phyloP scores from a whole-genome alignment of 2,329 filamentous ascomycete genomes.

The Diaporthe eres region DNA sequence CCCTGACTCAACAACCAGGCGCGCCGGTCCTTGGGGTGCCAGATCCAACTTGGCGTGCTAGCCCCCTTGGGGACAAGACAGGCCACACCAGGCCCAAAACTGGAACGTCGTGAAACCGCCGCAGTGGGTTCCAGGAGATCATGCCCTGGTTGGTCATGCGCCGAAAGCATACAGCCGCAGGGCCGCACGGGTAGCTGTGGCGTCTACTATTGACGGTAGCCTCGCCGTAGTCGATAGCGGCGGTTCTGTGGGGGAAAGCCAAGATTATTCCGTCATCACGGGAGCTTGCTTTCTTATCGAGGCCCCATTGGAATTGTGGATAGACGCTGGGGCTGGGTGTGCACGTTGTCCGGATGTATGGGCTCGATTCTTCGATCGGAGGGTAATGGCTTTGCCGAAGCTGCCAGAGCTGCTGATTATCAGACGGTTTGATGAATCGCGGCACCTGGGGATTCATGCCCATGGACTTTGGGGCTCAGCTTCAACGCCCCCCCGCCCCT shows the following conservation, averaged over 20 bases:
- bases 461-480: background rate
- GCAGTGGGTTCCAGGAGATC: constrained; percentile 1
- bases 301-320: background rate
- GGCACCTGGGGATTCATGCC: background rate
- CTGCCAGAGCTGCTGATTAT: constrained; percentile 1
- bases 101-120: constrained; percentile 19
- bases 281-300: background rate
- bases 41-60: constrained; percentile 1
- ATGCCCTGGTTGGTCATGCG: constrained; percentile 22
- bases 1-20: constrained; percentile 28
- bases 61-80: constrained; percentile 4
- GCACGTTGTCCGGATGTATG: background rate
- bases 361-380: background rate
- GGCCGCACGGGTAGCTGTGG: background rate
- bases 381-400: background rate
- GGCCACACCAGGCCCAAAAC: background rate
- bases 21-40: background rate
- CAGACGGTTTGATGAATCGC: background rate
- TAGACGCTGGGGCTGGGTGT: too few relatives aligned
- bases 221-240: background rate
- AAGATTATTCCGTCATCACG: constrained; percentile 9
- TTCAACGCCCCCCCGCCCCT: background rate
- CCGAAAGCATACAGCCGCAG: background rate
- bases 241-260: background rate
- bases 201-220: constrained; percentile 26